Conservation (phyloP, 2,329 filamentous ascomycete genomes). For the Alternaria panax region DNA sequence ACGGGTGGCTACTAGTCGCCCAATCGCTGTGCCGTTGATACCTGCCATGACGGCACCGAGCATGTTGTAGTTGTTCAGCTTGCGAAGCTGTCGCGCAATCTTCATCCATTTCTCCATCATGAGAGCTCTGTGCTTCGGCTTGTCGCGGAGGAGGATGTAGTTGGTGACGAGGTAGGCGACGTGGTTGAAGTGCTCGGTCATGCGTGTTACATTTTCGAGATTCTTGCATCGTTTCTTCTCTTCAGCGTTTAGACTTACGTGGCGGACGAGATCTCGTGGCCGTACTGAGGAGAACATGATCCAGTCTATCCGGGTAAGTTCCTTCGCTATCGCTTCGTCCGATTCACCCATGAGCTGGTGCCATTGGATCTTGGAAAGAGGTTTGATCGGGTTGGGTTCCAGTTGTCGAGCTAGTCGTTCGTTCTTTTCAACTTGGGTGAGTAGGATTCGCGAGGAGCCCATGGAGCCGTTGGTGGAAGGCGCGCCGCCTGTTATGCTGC, state of each 20-base stretch:
- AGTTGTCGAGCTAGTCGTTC: constrained; percentile 78
- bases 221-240: constrained; percentile 78
- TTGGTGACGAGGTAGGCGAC: constrained; percentile 64
- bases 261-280: constrained; percentile 88
- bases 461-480: constrained; percentile 34
- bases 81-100: constrained; percentile 81
- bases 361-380: constrained; percentile 85
- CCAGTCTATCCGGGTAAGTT: constrained; percentile 96
- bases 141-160: constrained; percentile 79
- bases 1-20: constrained; percentile 81
- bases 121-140: constrained; percentile 90
- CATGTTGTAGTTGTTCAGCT: constrained; percentile 96
- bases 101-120: constrained; percentile 97
- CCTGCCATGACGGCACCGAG: constrained; percentile 93
- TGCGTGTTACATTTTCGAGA: constrained; percentile 86
- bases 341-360: constrained; percentile 87
- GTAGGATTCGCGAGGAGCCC: constrained; percentile 57
- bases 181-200: constrained; percentile 82
- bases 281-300: constrained; percentile 96
- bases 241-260: constrained; percentile 77
- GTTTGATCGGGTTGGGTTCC: constrained; percentile 71
- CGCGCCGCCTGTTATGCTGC: constrained; percentile 36
- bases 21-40: constrained; percentile 85
- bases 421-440: constrained; percentile 77
- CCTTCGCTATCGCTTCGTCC: constrained; percentile 85